Evolutionary conservation across 768 basidiomycete genomes (phyloP), one percentile per base, ranked within the genome.

Genomic region (Phylloporus sp.): DNA sequence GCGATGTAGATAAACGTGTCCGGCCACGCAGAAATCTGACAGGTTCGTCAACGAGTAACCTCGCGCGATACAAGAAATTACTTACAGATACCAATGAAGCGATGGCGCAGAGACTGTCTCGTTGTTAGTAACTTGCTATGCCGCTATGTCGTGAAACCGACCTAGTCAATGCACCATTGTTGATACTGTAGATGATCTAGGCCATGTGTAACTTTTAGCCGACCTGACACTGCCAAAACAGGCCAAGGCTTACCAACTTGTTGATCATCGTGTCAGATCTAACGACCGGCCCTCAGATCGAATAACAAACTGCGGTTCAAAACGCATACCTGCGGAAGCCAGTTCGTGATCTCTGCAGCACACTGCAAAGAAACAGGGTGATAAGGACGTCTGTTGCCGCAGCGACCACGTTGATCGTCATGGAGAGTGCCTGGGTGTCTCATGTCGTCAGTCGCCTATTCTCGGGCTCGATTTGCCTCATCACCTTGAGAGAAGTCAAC

Each of bases 1-100:
- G 76, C 72, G 45, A 85, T 82, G 50, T 84, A 85, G 47, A 83
- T 66, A 64, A 83, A 83, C 0, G 81, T 81, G 7, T 67, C 34
- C 0, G 75, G 76, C 35, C 77, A 76, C 6, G 71, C 72, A 16
- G 71, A 54, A 57, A 84, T 84, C 81, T 83, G 52, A 31, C 24
- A 26, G 5, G 10, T 38, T 49, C 46, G 45, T 51, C 23, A 58
- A 26, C 20, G 15, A 16, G 6, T 5, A 5, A 4, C 45, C 11
- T 2, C 11, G 6, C 10, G 2, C 15, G 31, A 12, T 2, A 47
- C 20, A 7, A 8, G 22, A n/a, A 6, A 29, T 24, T 29, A 29
- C 67, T 24, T 54, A 80, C 81, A 15, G 82, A 78, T 34, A 82
- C 62, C 47, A 85, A 64, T 9, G 82, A 83, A 32, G 77, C 80